Percentiles rank a stretch among this genome's conserved stretches.
Conservation (phyloP, 495 filamentous ascomycete genomes). For the Neohortaea acidophila region DNA sequence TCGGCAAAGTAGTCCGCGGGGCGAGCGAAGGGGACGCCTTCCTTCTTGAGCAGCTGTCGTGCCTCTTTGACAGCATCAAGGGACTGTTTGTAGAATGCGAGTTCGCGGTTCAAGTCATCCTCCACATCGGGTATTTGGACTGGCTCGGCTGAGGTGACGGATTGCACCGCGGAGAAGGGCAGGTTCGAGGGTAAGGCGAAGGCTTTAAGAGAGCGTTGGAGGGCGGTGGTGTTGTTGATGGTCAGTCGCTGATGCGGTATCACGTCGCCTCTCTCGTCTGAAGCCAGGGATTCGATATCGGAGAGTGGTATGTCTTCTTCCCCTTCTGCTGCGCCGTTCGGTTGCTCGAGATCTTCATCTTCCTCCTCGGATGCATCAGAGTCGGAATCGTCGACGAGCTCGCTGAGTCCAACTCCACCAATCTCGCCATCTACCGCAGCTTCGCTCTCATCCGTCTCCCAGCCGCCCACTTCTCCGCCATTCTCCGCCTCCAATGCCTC, state of each 20-base stretch:
- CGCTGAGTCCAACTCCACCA: slow-evolving; percentile 10
- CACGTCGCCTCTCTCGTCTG: slow-evolving; percentile 70
- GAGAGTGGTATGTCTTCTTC: slow-evolving; percentile 62
- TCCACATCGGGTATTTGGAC: slow-evolving; percentile 52
- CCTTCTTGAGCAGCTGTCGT: slow-evolving; percentile 57
- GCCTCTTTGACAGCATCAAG: slow-evolving; percentile 60
- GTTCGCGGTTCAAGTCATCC: slow-evolving; percentile 78
- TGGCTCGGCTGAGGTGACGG: slow-evolving; percentile 38
- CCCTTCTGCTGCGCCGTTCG: slow-evolving; percentile 16
- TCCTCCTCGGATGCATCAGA: slow-evolving; percentile 11
- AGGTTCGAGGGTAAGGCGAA: slow-evolving; percentile 49
- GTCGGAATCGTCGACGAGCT: slow-evolving; percentile 15
- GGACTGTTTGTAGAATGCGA: slow-evolving; percentile 86
- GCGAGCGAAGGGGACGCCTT: slow-evolving; percentile 69
- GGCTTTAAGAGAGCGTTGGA: slow-evolving; percentile 58
- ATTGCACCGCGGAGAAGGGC: slow-evolving; percentile 51
- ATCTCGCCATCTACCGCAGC: slow-evolving; percentile 19
- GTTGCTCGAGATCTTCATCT: slow-evolving; percentile 18
- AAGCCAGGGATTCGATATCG: slow-evolving; percentile 60
- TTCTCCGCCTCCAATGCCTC: slow-evolving; percentile 5
- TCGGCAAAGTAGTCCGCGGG: slow-evolving; percentile 94
- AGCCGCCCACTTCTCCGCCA: slow-evolving; percentile 18
- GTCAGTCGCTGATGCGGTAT: slow-evolving; percentile 83
- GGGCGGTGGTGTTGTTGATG: slow-evolving; percentile 88
- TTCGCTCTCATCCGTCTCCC: slow-evolving; percentile 25